These are phyloP conservation scores for Sporisorium graminicola DNA, from an alignment of 1,284 basidiomycete genomes.

Conservation along the genomic window DNA sequence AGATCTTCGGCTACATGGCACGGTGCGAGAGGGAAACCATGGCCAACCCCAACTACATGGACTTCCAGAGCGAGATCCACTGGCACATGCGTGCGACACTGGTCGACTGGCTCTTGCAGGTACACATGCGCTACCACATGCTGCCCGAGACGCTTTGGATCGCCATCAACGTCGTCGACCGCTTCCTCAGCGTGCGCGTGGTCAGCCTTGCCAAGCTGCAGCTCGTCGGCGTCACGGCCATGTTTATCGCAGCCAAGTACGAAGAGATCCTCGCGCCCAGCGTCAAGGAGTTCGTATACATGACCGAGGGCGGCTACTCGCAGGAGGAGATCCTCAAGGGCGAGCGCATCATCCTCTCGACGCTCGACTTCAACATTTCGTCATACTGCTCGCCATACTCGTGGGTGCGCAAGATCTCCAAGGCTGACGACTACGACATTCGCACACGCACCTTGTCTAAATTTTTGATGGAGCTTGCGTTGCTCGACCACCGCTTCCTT, in stretches of 20 bases:
- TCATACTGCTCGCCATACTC: conserved; percentile 99
- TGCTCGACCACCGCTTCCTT: conserved; percentile 93
- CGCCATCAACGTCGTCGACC: conserved; percentile 77
- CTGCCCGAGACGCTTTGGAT: conserved; percentile 79
- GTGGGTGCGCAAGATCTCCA: conserved; percentile 96
- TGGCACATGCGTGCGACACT: conserved; percentile 75
- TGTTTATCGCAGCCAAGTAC: conserved; percentile 79
- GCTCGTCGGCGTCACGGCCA: conserved; percentile 77
- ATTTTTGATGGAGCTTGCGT: conserved; percentile 95
- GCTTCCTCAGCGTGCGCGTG: conserved; percentile 76
- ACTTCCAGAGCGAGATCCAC: conserved; percentile 91
- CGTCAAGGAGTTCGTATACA: conserved; percentile 73
- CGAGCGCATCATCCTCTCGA: conserved; percentile 86
- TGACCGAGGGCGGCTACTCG: conserved; percentile 87
- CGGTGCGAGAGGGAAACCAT: conserved; percentile 80
- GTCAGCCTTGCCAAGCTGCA: conserved; percentile 77
- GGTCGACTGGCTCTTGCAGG: conserved; percentile 75
- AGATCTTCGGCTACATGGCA: conserved; percentile 96
- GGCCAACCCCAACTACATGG: conserved; percentile 95
- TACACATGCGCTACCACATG: conserved; percentile 78
- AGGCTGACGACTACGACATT: conserved; percentile 96
- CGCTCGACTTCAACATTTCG: conserved; percentile 93
- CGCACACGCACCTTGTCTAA: conserved; percentile 93
- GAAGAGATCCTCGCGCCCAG: conserved; percentile 69
- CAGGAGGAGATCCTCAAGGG: conserved; percentile 93